Base-by-base conservation (phyloP, 108 stramenopile species). In the Fistulifera pelliculosa region DNA sequence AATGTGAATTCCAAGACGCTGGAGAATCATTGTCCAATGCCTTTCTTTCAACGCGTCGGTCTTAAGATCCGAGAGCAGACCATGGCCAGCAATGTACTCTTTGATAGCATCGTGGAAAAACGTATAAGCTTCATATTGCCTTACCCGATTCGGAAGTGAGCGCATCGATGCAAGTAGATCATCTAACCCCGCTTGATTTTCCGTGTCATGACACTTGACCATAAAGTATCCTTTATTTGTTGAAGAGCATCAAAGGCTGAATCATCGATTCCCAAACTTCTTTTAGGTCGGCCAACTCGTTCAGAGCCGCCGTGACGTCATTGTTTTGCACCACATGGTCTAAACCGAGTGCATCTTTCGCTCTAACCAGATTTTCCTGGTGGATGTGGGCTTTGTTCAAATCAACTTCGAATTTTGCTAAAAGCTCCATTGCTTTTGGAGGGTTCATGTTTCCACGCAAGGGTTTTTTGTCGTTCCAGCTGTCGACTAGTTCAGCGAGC, bases 21-120 rank as follows among this genome's bases (percentile, higher is more conserved):
- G 68, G 18, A 94, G 64, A 47, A 99, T 78, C 0, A 52, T 74
- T 65, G 94, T 93, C 96, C 96, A 98, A 64, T 98, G 98, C 0
- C 96, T 71, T 3, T 95, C 95, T 74, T 96, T 98, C 48, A 99
- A 77, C 0, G 98, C 93, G 43, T 96, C 96, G 10, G 88, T 94
- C 44, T 93, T 90, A 41, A 99, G 75, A 41, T 98, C 96, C 17
- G 81, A 65, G 7, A 99, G 52, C 17, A 90, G 48, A 25, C 80
- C 57, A 31, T 93, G 81, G 1, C 87, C 77, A 51, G 47, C 51
- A 8, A 88, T 53, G 61, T 79, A 92, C 1, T 57, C 66, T 40
- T 87, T 78, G 45, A 95, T 79, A 38, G 58, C 73, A 28, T 95
- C 89, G 59, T 93, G 77, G 21, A 93, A 59, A 28, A 84, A 54